Evolutionary conservation across 108 stramenopile genomes (phyloP).

Genomic region (Pseudonitzschia delicatissima): DNA sequence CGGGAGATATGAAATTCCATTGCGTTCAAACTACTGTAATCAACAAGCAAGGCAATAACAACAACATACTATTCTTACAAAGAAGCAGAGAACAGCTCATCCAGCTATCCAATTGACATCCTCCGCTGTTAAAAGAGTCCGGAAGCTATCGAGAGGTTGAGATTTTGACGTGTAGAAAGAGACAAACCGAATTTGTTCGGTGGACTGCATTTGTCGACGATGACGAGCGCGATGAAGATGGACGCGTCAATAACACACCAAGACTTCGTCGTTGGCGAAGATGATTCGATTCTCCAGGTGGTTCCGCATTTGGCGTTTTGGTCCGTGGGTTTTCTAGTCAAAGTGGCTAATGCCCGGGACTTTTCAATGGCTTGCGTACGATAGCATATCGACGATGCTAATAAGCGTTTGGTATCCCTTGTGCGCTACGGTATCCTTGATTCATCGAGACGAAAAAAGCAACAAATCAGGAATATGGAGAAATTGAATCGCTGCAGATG

Average conservation of each 20-base stretch:
- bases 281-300: conserved; percentile 2
- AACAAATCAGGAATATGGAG: not conserved
- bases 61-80: no score
- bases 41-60: no score
- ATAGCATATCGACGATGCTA: conserved; percentile 44
- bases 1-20: no score
- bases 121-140: no score
- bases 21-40: no score
- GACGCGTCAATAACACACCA: not conserved
- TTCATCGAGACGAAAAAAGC: conserved; percentile 19
- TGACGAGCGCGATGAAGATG: not conserved
- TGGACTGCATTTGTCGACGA: no score
- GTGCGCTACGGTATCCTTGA: conserved; percentile 47
- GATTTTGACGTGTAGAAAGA: no score
- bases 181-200: no score
- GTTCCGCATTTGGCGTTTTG: not conserved
- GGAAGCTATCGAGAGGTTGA: no score
- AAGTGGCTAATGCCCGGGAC: conserved; percentile 45
- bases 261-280: not conserved
- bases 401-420: conserved; percentile 61
- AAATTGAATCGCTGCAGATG: not conserved
- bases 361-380: conserved; percentile 54
- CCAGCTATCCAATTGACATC: no score
- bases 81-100: no score
- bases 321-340: conserved; percentile 4